These are phyloP conservation scores for Globisporangium nodosum DNA, from an alignment of 352 stramenopile species.

Conservation along the genomic window DNA sequence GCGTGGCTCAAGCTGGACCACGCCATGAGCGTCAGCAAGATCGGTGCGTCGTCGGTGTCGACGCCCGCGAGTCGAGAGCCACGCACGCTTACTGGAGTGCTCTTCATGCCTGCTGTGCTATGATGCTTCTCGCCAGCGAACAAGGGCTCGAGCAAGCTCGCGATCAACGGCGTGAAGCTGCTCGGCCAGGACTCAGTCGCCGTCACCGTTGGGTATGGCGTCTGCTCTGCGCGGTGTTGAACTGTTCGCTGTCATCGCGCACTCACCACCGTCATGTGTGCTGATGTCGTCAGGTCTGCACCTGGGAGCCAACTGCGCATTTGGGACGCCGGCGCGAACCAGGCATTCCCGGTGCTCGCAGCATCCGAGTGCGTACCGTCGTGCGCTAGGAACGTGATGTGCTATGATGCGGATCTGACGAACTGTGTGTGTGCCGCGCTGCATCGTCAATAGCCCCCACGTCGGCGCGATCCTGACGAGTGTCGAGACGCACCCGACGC, in stretches of 20 bases:
- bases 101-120: background rate
- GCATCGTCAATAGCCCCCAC: conserved; percentile 19
- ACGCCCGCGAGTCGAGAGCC: background rate
- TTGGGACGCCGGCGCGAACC: conserved; percentile 65
- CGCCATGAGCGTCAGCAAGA: conserved; percentile 34
- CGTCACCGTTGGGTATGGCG: conserved; percentile 54
- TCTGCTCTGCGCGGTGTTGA: background rate
- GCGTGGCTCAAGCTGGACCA: conserved; percentile 71
- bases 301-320: conserved; percentile 62
- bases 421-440: too few species aligned
- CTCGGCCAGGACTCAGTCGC: conserved; percentile 60
- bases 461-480: conserved; percentile 39
- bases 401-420: background rate
- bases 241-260: background rate
- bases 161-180: conserved; percentile 69
- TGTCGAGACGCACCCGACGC: conserved; percentile 70
- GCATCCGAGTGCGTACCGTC: conserved; percentile 45
- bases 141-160: conserved; percentile 43
- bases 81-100: background rate
- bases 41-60: conserved; percentile 24
- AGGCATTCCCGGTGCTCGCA: conserved; percentile 43
- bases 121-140: conserved; percentile 24
- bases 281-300: conserved; percentile 21
- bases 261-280: background rate
- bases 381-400: background rate